phyloP scores from a whole-genome alignment of 805 yeast species.

The Komagataella mondaviorum region DNA sequence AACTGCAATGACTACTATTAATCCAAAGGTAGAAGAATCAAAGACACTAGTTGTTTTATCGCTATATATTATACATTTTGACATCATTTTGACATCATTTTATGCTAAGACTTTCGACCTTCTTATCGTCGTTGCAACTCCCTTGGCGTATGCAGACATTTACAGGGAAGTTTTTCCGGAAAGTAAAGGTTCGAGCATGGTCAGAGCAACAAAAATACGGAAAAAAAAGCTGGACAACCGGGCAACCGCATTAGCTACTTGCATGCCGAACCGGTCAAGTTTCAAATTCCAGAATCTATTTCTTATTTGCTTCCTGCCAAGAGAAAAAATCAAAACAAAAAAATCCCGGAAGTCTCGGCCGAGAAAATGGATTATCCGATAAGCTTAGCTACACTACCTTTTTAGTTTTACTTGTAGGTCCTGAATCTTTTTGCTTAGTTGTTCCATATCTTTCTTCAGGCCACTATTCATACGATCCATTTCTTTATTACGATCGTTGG shows the following conservation, averaged over 20 bases:
- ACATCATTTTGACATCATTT: no score
- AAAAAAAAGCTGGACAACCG: neutral
- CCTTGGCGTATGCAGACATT: neutral
- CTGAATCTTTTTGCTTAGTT: conserved; percentile 10
- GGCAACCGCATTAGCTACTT: neutral
- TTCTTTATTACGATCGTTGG: conserved; percentile 17
- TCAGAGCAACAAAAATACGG: neutral
- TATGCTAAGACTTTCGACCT: no score
- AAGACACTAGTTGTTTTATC: no score
- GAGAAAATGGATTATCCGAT: neutral
- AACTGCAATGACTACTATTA: no score
- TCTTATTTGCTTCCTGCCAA: neutral
- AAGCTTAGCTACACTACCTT: neutral
- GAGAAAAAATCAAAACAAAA: neutral
- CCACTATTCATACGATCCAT: conserved; percentile 14
- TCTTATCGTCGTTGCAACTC: no score
- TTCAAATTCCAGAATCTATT: neutral
- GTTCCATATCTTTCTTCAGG: conserved; percentile 12
- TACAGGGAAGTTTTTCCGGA: neutral
- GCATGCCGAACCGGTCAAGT: neutral
- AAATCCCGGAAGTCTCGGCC: neutral
- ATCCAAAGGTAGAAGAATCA: no score
- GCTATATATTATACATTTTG: no score
- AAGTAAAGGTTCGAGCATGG: neutral
- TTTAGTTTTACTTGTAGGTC: conserved; percentile 4